A percentile compares a stretch with the other conserved stretches of the same genome.
Evolutionary conservation across 495 filamentous ascomycete species (phyloP).

Genomic region (Tuber calosporum): DNA sequence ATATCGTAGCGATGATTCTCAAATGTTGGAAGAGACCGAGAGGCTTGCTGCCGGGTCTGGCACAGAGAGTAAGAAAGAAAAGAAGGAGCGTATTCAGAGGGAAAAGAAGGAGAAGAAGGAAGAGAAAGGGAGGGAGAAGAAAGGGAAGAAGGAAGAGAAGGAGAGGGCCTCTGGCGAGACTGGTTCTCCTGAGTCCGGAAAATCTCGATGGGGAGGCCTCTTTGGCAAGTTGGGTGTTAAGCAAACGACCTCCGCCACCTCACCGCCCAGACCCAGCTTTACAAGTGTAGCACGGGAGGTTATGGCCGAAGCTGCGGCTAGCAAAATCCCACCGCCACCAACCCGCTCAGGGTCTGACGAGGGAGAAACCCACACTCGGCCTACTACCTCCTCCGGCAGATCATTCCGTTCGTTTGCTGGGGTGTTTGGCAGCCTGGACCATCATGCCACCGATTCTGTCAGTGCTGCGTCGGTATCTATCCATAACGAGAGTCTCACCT

Average conservation of each 20-base stretch:
- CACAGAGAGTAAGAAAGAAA: neutral
- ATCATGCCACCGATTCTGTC: conserved; percentile 1
- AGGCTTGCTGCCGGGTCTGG: conserved; percentile 1
- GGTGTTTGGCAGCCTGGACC: neutral
- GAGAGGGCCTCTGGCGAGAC: neutral
- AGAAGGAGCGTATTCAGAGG: conserved; percentile 20
- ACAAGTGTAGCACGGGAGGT: neutral
- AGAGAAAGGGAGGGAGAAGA: conserved; percentile 7
- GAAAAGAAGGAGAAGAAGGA: conserved; percentile 19
- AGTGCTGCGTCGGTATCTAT: neutral
- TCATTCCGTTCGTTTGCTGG: neutral
- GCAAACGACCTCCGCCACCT: neutral
- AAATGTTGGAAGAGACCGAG: neutral
- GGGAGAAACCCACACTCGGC: neutral
- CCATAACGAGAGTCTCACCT: neutral
- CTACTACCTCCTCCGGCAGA: neutral
- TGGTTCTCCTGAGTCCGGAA: neutral
- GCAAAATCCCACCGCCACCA: neutral
- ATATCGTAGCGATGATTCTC: neutral
- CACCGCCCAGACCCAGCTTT: neutral
- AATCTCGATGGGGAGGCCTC: conserved; percentile 1
- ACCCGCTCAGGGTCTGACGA: neutral
- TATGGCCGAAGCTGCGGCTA: neutral
- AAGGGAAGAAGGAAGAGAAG: neutral
- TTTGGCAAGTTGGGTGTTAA: neutral